These are phyloP conservation scores for Colletotrichum tofieldiae DNA, from an alignment of 2,329 filamentous ascomycete genomes.

Conservation along the genomic window DNA sequence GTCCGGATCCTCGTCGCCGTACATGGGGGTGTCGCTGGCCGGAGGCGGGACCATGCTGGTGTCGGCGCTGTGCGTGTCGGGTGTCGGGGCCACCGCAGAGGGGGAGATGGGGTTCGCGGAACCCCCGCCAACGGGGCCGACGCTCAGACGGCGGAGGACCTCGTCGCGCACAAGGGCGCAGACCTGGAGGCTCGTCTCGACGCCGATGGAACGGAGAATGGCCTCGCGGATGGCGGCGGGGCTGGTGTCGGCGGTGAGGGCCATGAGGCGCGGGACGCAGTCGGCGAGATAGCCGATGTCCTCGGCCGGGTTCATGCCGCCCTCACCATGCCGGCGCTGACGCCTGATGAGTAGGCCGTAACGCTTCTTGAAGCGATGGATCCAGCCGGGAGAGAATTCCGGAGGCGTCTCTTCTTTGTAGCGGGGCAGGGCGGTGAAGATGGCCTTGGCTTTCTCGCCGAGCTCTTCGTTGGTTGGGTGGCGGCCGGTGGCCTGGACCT, in stretches of 20 bases:
- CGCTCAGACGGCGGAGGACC: slow-evolving; percentile 60
- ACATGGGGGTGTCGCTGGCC: slow-evolving; percentile 69
- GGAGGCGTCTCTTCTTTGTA: slow-evolving; percentile 74
- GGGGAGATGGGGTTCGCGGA: slow-evolving; percentile 37
- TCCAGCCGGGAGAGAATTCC: slow-evolving; percentile 76
- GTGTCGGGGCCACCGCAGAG: slow-evolving; percentile 34
- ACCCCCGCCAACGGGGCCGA: slow-evolving; percentile 27
- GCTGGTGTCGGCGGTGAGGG: slow-evolving; percentile 70
- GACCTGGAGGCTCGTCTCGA: slow-evolving; percentile 67
- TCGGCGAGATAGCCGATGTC: slow-evolving; percentile 75
- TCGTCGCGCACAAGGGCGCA: slow-evolving; percentile 74
- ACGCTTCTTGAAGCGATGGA: slow-evolving; percentile 76
- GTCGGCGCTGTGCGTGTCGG: slow-evolving; percentile 42
- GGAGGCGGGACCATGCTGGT: slow-evolving; percentile 49
- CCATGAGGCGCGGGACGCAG: slow-evolving; percentile 73
- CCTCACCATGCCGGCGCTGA: slow-evolving; percentile 67
- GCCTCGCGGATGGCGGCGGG: slow-evolving; percentile 73
- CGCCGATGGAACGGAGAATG: slow-evolving; percentile 68
- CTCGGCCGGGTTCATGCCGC: slow-evolving; percentile 64
- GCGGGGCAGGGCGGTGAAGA: slow-evolving; percentile 71
- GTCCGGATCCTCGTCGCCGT: slow-evolving; percentile 69
- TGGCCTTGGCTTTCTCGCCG: slow-evolving; percentile 73
- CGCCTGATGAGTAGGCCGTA: slow-evolving; percentile 72
- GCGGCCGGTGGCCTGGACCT: slow-evolving; percentile 66
- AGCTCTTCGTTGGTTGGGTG: slow-evolving; percentile 75